Conservation (phyloP, 2,329 filamentous ascomycete species). For the Stemphylium vesicarium region DNA sequence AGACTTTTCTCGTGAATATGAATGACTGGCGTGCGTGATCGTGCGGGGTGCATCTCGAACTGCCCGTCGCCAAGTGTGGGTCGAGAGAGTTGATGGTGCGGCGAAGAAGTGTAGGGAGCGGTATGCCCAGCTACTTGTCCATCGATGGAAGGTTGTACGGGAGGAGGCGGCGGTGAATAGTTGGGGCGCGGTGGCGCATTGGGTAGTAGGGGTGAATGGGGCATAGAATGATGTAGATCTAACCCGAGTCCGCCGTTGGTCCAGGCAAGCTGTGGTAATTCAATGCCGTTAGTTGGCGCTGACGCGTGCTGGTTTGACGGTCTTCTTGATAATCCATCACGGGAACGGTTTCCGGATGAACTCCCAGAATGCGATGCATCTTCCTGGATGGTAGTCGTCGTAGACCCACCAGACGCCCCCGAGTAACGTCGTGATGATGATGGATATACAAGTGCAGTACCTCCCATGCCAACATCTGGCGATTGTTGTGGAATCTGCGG, state of each 20-base stretch:
- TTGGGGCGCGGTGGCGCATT: slow-evolving; percentile 50
- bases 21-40: slow-evolving; percentile 29
- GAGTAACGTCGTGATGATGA: slow-evolving; percentile 44
- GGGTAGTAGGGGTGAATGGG: slow-evolving; percentile 33
- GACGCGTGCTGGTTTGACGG: slow-evolving; percentile 39
- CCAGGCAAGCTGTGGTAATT: slow-evolving; percentile 48
- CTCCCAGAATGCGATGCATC: slow-evolving; percentile 43
- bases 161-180: slow-evolving; percentile 56
- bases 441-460: slow-evolving; percentile 49
- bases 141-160: slow-evolving; percentile 25
- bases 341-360: slow-evolving; percentile 38
- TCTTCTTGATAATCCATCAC: slow-evolving; percentile 44
- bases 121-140: slow-evolving; percentile 14
- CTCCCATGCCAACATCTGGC: slow-evolving; percentile 33
- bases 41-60: slow-evolving; percentile 33
- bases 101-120: slow-evolving; percentile 19
- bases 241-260: slow-evolving; percentile 53
- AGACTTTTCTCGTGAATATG: slow-evolving; percentile 25
- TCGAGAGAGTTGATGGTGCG: slow-evolving; percentile 18
- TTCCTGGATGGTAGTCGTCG: slow-evolving; percentile 42
- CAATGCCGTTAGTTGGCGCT: slow-evolving; percentile 29
- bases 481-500: slow-evolving; percentile 31
- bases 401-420: slow-evolving; percentile 39
- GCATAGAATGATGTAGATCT: slow-evolving; percentile 45
- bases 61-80: slow-evolving; percentile 20